A percentile compares a stretch with the other conserved stretches of the same genome.
Evolutionary conservation across 306 rosid genomes (phyloP).

Genomic region (Pueraria montana): DNA sequence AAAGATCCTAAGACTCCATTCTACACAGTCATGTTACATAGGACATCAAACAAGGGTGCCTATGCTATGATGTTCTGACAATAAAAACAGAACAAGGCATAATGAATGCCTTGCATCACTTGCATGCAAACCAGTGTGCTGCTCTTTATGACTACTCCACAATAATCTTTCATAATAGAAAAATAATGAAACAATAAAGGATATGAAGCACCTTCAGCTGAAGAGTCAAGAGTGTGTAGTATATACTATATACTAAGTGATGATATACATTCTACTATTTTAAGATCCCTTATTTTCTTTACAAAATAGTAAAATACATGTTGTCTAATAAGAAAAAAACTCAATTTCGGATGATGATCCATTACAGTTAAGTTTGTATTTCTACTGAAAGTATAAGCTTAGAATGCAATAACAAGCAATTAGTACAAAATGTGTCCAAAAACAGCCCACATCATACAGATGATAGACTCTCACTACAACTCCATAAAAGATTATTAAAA

Average conservation of each 20-base stretch:
- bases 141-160: conserved; percentile 13
- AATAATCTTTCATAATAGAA: background rate
- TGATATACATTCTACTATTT: background rate
- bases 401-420: conserved; percentile 10
- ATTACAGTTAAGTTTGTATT: background rate
- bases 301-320: background rate
- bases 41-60: conserved; percentile 23
- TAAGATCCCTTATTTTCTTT: background rate
- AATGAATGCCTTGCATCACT: conserved; percentile 21
- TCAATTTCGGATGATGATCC: conserved; percentile 12
- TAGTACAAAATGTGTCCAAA: conserved; percentile 23
- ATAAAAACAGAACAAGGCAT: conserved; percentile 21
- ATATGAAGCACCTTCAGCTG: background rate
- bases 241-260: background rate
- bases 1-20: conserved; percentile 2
- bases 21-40: background rate
- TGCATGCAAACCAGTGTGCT: background rate
- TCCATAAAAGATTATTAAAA: background rate
- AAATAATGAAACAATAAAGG: conserved; percentile 11
- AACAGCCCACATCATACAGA: conserved; percentile 22
- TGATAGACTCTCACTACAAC: background rate
- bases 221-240: conserved; percentile 10
- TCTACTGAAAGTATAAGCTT: conserved; percentile 9
- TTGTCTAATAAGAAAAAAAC: background rate
- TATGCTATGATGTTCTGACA: background rate